These are phyloP conservation scores for Komagataea norvegica DNA, from an alignment of 1,139 yeast species.

Conservation along the genomic window DNA sequence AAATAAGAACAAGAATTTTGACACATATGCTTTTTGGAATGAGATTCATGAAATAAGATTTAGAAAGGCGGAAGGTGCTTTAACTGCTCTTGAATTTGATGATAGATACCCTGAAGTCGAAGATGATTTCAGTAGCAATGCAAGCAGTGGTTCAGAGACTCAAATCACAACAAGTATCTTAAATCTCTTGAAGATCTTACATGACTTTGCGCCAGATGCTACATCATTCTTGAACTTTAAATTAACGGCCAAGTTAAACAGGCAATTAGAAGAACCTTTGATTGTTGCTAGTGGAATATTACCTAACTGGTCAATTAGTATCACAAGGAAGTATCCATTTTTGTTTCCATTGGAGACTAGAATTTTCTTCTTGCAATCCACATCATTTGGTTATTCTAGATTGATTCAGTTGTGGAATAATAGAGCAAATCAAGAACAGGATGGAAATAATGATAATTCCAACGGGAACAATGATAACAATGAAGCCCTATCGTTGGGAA, in stretches of 20 bases:
- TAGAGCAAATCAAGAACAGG: constrained; percentile 40
- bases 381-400: constrained; percentile 89
- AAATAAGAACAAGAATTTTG: constrained; percentile 35
- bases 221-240: constrained; percentile 69
- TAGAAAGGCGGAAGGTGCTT: constrained; percentile 37
- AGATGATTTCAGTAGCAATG: constrained; percentile 26
- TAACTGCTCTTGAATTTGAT: constrained; percentile 18
- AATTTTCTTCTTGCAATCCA: constrained; percentile 71
- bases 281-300: constrained; percentile 83
- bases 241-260: constrained; percentile 76
- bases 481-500: constrained; percentile 49
- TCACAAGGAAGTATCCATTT: constrained; percentile 73
- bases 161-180: constrained; percentile 44
- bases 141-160: not conserved
- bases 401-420: constrained; percentile 75
- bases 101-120: constrained; percentile 33
- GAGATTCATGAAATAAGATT: constrained; percentile 50
- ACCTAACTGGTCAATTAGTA: constrained; percentile 79
- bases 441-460: constrained; percentile 15
- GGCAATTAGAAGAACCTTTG: constrained; percentile 87
- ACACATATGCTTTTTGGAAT: constrained; percentile 54
- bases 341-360: constrained; percentile 83
- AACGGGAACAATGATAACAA: constrained; percentile 24
- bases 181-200: constrained; percentile 49
- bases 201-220: constrained; percentile 31